Evolutionary conservation across 129 eudicot species (phyloP).

Genomic region (Lactuca sativa): DNA sequence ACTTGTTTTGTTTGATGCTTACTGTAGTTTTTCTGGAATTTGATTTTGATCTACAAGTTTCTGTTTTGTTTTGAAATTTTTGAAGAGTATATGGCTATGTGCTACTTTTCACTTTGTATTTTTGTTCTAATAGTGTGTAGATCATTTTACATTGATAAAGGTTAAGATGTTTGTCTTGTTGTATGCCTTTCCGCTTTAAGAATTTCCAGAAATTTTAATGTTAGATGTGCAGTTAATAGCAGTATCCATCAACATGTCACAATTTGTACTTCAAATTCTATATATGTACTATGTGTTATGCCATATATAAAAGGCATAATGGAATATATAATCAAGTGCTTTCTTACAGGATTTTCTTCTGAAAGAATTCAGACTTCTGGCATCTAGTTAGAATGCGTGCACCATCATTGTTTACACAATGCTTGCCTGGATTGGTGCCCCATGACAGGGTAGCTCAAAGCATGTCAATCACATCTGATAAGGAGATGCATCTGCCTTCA

Average conservation of each 20-base stretch:
- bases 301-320: too few relatives aligned
- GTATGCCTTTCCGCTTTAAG: not conserved
- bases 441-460: slow-evolving; percentile 58
- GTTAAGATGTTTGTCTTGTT: not conserved
- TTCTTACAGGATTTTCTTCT: slow-evolving; percentile 12
- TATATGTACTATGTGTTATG: too few relatives aligned
- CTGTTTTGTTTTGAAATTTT: not conserved
- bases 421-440: slow-evolving; percentile 62
- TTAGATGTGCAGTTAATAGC: not conserved
- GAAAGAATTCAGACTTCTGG: slow-evolving; percentile 11
- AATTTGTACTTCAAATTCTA: too few relatives aligned
- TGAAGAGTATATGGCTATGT: not conserved
- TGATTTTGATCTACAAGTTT: not conserved
- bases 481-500: slow-evolving; percentile 52
- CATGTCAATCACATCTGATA: slow-evolving; percentile 46
- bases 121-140: not conserved
- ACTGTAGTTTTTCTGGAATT: not conserved
- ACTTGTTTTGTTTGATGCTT: not conserved
- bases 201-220: not conserved
- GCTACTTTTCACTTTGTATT: not conserved
- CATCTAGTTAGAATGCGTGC: slow-evolving; percentile 50
- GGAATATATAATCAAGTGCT: slow-evolving; percentile 17
- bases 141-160: not conserved
- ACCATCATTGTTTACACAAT: slow-evolving; percentile 59
- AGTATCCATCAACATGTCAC: too few relatives aligned